These are phyloP conservation scores for Phycomyces blakesleeanus DNA, from an alignment of 192 early-diverging fungal genomes.

Conservation along the genomic window DNA sequence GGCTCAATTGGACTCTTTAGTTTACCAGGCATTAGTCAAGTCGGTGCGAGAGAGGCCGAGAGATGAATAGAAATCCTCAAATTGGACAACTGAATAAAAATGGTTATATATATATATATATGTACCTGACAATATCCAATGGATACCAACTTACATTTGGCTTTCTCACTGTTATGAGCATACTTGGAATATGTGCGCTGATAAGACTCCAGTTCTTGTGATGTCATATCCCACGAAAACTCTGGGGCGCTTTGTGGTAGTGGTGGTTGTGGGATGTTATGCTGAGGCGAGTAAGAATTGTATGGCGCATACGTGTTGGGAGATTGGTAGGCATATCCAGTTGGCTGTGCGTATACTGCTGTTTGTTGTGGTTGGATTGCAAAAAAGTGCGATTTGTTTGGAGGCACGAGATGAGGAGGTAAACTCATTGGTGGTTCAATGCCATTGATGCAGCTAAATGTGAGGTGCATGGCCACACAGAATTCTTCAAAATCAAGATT, in stretches of 20 bases:
- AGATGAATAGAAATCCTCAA: slow-evolving; percentile 53
- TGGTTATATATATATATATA: neutral
- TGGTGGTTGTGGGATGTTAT: slow-evolving; percentile 7
- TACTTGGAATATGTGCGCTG: slow-evolving; percentile 54
- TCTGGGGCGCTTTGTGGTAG: slow-evolving; percentile 15
- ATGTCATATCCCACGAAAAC: slow-evolving; percentile 65
- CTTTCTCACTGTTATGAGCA: slow-evolving; percentile 46
- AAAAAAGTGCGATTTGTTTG: slow-evolving; percentile 55
- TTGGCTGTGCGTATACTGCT: slow-evolving; percentile 30
- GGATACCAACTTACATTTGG: slow-evolving; percentile 43
- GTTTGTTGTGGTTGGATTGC: slow-evolving; percentile 12
- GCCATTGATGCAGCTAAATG: slow-evolving; percentile 62
- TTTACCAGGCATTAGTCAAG: slow-evolving; percentile 50
- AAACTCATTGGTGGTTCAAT: slow-evolving; percentile 53
- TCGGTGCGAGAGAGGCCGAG: slow-evolving; percentile 50
- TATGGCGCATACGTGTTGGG: slow-evolving; percentile 1
- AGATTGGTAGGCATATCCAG: slow-evolving; percentile 32
- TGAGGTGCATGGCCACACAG: slow-evolving; percentile 73
- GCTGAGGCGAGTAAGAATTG: too few relatives aligned
- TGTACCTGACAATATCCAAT: neutral
- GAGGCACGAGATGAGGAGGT: slow-evolving; percentile 64
- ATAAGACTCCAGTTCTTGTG: slow-evolving; percentile 52
- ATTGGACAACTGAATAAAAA: slow-evolving; percentile 43
- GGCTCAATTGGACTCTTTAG: neutral
- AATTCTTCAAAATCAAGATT: slow-evolving; percentile 82